Evolutionary conservation across 1,284 basidiomycete genomes (phyloP), one percentile per base, ranked within the genome.

Genomic region (Rhodotorula sp.): DNA sequence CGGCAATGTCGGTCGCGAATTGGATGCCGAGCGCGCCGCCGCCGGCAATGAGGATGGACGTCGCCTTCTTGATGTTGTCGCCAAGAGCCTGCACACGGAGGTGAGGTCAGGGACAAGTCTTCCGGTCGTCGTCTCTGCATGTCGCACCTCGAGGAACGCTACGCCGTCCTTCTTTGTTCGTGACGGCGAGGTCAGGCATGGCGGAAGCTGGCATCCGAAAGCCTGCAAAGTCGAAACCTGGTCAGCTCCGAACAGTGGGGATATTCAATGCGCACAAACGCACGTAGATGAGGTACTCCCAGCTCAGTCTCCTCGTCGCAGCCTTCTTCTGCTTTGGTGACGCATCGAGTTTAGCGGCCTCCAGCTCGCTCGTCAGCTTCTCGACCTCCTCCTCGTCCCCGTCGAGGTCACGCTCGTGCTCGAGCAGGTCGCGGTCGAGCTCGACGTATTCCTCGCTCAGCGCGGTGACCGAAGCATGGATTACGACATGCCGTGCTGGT

Each of bases 1-100:
- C 86, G 46, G 86, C 86, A 73, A 90, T 87, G 78, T 91, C 90
- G 2, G 87, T 86, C 1, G 89, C 88, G 75, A 88, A 88, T 79
- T 91, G 83, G 59, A 85, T 83, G 44, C 84, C 84, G 46, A 85
- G 77, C 0, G 84, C 84, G 21, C 84, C 84, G 41, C 82, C 84
- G 7, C 84, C 84, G 21, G 83, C 81, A 41, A 85, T 80, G 34
- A 85, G 70, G 34, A 85, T 80, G 44, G 78, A 79, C 48, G 79
- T 63, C 7, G 82, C 81, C n/a, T 75, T 65, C 57, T 79, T 73
- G 45, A 85, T 78, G 34, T 77, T 71, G 44, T 76, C 74, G 64
- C 79, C 72, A 55, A 79, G 78, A 17, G 70, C 65, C 71, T 78
- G 64, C 60, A 79, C 67, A 71, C 77, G 79, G 16, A 59, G 62